These are phyloP conservation scores for Dalbergia oliveri DNA, from an alignment of 306 rosid genomes.

Conservation along the genomic window DNA sequence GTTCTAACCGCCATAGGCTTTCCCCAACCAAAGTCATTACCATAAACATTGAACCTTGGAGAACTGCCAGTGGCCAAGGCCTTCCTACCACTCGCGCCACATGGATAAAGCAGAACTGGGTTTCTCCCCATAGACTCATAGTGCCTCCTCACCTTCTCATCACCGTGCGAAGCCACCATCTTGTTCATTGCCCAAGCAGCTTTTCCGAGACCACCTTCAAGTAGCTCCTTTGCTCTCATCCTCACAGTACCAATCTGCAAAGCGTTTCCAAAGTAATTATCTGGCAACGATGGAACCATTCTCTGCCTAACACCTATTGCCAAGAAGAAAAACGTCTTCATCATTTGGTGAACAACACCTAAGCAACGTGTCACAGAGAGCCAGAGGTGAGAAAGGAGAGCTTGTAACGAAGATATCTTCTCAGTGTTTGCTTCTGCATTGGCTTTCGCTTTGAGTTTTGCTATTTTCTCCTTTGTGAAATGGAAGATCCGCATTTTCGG, in stretches of 20 bases:
- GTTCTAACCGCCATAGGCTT: conserved; percentile 58
- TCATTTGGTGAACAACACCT: background rate
- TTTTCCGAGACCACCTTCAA: conserved; percentile 43
- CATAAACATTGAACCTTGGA: conserved; percentile 32
- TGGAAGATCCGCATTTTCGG: conserved; percentile 33
- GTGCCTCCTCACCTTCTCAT: background rate
- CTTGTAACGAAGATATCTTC: conserved; percentile 61
- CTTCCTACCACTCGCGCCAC: too few relatives aligned
- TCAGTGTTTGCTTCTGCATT: conserved; percentile 37
- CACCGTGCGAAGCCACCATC: conserved; percentile 33
- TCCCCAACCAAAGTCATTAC: conserved; percentile 62
- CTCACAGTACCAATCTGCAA: background rate
- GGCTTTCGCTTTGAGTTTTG: conserved; percentile 51
- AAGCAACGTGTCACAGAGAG: conserved; percentile 33
- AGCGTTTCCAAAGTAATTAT: conserved; percentile 53
- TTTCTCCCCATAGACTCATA: background rate
- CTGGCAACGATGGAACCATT: conserved; percentile 32
- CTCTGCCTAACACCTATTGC: conserved; percentile 30
- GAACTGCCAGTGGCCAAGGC: too few relatives aligned
- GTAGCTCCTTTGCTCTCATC: conserved; percentile 46
- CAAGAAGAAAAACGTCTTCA: background rate
- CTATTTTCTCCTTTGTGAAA: conserved; percentile 45
- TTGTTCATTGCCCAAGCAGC: conserved; percentile 56
- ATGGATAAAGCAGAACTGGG: too few relatives aligned
- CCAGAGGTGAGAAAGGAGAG: conserved; percentile 56